Percentiles rank a stretch among this genome's conserved stretches.
Conservation (phyloP, 78 protist genomes). For the Dictyostelium capitatum region DNA sequence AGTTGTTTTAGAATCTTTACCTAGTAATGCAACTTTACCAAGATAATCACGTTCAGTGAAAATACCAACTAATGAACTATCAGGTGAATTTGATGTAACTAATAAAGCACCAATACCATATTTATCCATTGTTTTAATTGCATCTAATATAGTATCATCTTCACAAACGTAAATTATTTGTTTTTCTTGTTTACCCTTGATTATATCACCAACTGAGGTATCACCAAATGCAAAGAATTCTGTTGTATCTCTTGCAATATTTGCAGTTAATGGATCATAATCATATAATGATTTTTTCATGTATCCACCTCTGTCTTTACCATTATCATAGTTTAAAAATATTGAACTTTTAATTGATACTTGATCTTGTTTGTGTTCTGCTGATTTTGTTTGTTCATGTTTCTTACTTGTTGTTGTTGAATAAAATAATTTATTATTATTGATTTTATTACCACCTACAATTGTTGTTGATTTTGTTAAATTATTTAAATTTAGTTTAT, state of each 20-base stretch:
- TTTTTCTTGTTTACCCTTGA: constrained; percentile 11
- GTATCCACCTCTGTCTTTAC: neutral
- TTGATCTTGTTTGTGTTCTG: neutral
- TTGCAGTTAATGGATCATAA: constrained; percentile 8
- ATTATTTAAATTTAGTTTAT: neutral
- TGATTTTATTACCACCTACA: neutral
- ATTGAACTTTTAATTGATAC: neutral
- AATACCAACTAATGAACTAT: constrained; percentile 35
- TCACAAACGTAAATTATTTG: neutral
- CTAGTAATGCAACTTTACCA: constrained; percentile 30
- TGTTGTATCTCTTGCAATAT: neutral
- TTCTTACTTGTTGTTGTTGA: neutral
- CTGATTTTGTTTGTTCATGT: neutral
- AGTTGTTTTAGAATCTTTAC: neutral
- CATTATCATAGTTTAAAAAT: neutral
- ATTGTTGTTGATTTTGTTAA: neutral
- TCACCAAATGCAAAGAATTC: constrained; percentile 76
- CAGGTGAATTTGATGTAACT: neutral
- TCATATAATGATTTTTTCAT: constrained; percentile 44
- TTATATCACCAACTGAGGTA: constrained; percentile 22
- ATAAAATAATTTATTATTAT: neutral
- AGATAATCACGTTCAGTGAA: constrained; percentile 67
- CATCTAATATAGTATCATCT: constrained; percentile 12
- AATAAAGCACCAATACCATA: constrained; percentile 49
- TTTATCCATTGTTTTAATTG: constrained; percentile 35